These are phyloP conservation scores for Mycena latifolia DNA, from an alignment of 768 basidiomycete species.

Conservation along the genomic window DNA sequence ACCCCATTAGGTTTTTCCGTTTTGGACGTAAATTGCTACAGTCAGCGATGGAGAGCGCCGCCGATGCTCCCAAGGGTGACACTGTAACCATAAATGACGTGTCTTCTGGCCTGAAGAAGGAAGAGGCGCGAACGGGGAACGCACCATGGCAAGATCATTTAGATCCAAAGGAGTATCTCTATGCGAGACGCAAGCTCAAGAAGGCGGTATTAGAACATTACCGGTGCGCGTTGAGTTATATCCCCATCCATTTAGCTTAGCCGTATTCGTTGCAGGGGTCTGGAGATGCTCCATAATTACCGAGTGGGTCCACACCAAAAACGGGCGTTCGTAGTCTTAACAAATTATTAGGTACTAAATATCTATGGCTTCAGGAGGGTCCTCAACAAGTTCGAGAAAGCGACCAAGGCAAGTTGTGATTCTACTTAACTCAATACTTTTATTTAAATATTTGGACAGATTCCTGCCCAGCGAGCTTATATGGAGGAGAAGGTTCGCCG, in stretches of 20 bases:
- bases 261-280: conserved; percentile 58
- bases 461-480: conserved; percentile 80
- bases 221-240: conserved; percentile 62
- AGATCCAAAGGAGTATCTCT: conserved; percentile 84
- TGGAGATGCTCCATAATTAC: conserved; percentile 92
- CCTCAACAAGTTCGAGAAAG: conserved; percentile 88
- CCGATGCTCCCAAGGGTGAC: not conserved
- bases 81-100: conserved; percentile 1
- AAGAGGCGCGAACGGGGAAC: not conserved
- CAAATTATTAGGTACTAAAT: conserved; percentile 76
- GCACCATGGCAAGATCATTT: conserved; percentile 26
- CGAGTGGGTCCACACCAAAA: conserved; percentile 61
- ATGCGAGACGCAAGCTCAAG: conserved; percentile 87
- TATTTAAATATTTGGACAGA: conserved; percentile 49
- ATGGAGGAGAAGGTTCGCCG: conserved; percentile 78
- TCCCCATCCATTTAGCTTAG: not conserved
- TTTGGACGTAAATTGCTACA: not conserved
- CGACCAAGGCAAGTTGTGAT: conserved; percentile 65
- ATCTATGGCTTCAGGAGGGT: conserved; percentile 90
- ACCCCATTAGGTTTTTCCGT: not conserved
- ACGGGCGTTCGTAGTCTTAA: not conserved
- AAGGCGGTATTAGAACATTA: conserved; percentile 89
- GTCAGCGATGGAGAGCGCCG: not conserved
- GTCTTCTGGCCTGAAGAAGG: conserved; percentile 14
- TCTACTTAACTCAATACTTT: not conserved